Percentiles rank a stretch among this genome's conserved stretches.
phyloP scores from a whole-genome alignment of 2,329 filamentous ascomycete species.

The Hypoxylon sp. region DNA sequence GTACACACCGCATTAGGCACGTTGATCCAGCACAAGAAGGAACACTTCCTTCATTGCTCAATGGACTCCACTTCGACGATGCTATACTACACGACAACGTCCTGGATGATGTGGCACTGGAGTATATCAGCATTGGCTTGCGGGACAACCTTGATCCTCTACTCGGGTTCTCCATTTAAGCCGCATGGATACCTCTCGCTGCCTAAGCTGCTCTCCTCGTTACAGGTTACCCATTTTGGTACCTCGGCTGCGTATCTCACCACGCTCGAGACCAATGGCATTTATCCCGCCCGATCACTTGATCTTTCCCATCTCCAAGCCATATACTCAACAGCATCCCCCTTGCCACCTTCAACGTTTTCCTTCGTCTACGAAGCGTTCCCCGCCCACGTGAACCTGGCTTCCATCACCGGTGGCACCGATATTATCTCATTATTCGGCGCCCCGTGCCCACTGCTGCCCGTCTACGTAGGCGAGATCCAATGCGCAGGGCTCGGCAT shows the following conservation, averaged over 20 bases:
- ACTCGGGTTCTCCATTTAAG: slow-evolving; percentile 91
- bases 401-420: slow-evolving; percentile 93
- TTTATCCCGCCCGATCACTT: slow-evolving; percentile 68
- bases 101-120: slow-evolving; percentile 99
- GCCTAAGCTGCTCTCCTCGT: slow-evolving; percentile 81
- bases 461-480: slow-evolving; percentile 79
- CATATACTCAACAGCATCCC: slow-evolving; percentile 94
- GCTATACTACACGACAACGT: slow-evolving; percentile 94
- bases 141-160: slow-evolving; percentile 86
- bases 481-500: slow-evolving; percentile 83
- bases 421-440: slow-evolving; percentile 98
- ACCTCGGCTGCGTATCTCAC: slow-evolving; percentile 95
- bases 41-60: slow-evolving; percentile 88
- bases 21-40: slow-evolving; percentile 96
- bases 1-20: slow-evolving; percentile 92
- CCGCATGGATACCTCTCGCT: slow-evolving; percentile 84
- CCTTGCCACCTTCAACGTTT: slow-evolving; percentile 92
- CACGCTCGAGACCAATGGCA: slow-evolving; percentile 82
- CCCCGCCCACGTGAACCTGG: slow-evolving; percentile 82
- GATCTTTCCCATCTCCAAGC: slow-evolving; percentile 77
- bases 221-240: slow-evolving; percentile 91
- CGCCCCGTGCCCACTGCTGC: slow-evolving; percentile 80
- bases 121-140: slow-evolving; percentile 85
- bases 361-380: slow-evolving; percentile 88
- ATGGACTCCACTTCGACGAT: slow-evolving; percentile 78